Conservation (phyloP, 2,329 filamentous ascomycete genomes). For the Tolypocladium album region DNA sequence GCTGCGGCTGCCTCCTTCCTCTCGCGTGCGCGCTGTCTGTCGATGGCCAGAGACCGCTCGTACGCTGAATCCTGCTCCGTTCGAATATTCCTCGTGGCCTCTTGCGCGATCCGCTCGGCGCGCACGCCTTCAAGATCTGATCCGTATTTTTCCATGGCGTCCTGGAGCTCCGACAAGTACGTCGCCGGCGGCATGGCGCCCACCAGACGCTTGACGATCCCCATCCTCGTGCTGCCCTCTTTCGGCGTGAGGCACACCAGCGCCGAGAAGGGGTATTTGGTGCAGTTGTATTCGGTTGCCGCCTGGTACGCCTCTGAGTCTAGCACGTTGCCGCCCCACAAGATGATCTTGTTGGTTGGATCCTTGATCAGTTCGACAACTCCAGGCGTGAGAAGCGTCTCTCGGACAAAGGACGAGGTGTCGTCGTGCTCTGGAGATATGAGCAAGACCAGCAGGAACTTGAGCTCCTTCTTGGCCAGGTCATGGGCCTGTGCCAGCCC, state of each 20-base stretch:
- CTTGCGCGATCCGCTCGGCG: conserved; percentile 67
- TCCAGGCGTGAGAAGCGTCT: conserved; percentile 69
- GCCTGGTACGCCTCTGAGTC: conserved; percentile 95
- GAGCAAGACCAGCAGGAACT: conserved; percentile 81
- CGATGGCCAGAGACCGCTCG: conserved; percentile 78
- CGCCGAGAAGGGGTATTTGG: conserved; percentile 84
- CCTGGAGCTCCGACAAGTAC: conserved; percentile 66
- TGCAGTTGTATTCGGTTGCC: conserved; percentile 74
- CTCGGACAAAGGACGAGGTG: conserved; percentile 67
- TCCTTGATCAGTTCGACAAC: conserved; percentile 66
- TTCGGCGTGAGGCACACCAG: conserved; percentile 81
- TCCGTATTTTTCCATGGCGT: conserved; percentile 65
- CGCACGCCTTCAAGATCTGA: conserved; percentile 64
- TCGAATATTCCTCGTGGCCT: conserved; percentile 71
- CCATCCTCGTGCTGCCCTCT: conserved; percentile 79
- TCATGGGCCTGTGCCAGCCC: conserved; percentile 91
- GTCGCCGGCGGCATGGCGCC: conserved; percentile 60
- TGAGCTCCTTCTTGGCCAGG: conserved; percentile 78
- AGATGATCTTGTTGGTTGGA: conserved; percentile 64
- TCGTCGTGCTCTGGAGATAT: conserved; percentile 93
- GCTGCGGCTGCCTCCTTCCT: conserved; percentile 65
- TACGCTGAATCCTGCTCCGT: conserved; percentile 89
- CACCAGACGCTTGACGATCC: conserved; percentile 67
- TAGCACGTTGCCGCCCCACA: conserved; percentile 89
- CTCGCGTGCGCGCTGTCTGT: conserved; percentile 72